Evolutionary conservation across 495 filamentous ascomycete species (phyloP).

Genomic region (Aspergillus hancockii): DNA sequence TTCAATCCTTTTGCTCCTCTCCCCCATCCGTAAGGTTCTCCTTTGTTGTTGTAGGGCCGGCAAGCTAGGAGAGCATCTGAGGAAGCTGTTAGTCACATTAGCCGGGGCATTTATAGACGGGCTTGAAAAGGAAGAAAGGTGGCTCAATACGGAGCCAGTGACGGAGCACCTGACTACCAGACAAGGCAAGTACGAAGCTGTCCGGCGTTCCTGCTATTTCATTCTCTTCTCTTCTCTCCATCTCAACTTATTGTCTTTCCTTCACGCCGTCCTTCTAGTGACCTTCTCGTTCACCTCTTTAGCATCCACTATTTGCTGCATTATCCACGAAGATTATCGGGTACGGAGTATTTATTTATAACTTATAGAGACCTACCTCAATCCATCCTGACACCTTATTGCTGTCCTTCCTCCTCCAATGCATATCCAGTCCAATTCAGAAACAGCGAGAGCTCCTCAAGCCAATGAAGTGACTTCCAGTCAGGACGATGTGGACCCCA

Average conservation of each 20-base stretch:
- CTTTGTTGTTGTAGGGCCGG: too few species aligned
- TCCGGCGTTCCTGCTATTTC: too few species aligned
- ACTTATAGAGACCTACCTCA: neutral
- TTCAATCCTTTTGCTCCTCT: too few species aligned
- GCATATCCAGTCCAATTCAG: neutral
- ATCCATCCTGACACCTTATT: neutral
- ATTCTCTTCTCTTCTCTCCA: neutral
- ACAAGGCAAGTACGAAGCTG: too few species aligned
- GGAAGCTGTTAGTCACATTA: too few species aligned
- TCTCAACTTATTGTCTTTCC: neutral
- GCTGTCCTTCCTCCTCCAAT: neutral
- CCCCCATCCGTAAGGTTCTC: too few species aligned
- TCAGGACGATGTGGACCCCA: neutral
- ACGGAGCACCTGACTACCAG: too few species aligned
- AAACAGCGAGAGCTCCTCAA: neutral
- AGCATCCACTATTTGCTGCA: neutral
- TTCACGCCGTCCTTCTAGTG: neutral
- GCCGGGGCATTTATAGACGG: too few species aligned
- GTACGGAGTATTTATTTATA: neutral
- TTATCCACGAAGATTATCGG: neutral
- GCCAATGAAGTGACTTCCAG: neutral
- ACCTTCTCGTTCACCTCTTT: neutral
- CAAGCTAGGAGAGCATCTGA: too few species aligned
- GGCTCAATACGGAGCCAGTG: too few species aligned
- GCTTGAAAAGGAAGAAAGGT: too few species aligned